Evolutionary conservation across 805 yeast genomes (phyloP), one percentile per base, ranked within the genome.

Genomic region (Teunomyces barrocoloradensis): DNA sequence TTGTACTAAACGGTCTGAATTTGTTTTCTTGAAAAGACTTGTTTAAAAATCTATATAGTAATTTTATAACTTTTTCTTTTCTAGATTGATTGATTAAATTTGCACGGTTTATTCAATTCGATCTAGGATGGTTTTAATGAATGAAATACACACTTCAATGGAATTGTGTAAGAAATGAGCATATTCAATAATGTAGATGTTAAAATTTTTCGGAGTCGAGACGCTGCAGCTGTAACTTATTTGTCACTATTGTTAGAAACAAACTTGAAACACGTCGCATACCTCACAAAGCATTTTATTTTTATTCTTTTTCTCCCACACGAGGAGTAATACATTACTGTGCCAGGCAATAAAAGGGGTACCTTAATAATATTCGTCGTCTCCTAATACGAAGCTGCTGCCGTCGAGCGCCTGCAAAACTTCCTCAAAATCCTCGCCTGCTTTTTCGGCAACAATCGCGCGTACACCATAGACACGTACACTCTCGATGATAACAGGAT

Each of bases 401-500:
- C 12, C 18, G 11, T 39, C 43, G 13, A 29, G 17, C 27, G 33
- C 43, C 23, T 40, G 21, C 13, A 40, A 27, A 13, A 40, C 20
- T 18, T 40, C 21, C 18, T 43, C 30, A 18, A 28, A 44, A 3
- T 44, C 42, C 2, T 17, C 42, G 15, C 9, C 32, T 13, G 36
- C 25, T 12, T 54, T 59, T 47, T 55, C 59, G 7, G 68, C 50
- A 36, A 57, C 56, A 23, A 51, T 53, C 38, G 65, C 72, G 25
- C 57, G 59, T 17, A 66, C 63, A 6, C 73, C 73, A 46, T 61
- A 68, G 1, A 54, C 68, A 46, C 61, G 59, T 27, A 66, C 33
- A 18, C 55, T 55, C 20, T 44, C 54, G 33, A 40, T 42, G 27
- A 18, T 15, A 5, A 30, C 29, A 2, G 29, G 37, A 17, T 30